Evolutionary conservation across 768 basidiomycete species (phyloP).

Genomic region (Mycena chlorophos): DNA sequence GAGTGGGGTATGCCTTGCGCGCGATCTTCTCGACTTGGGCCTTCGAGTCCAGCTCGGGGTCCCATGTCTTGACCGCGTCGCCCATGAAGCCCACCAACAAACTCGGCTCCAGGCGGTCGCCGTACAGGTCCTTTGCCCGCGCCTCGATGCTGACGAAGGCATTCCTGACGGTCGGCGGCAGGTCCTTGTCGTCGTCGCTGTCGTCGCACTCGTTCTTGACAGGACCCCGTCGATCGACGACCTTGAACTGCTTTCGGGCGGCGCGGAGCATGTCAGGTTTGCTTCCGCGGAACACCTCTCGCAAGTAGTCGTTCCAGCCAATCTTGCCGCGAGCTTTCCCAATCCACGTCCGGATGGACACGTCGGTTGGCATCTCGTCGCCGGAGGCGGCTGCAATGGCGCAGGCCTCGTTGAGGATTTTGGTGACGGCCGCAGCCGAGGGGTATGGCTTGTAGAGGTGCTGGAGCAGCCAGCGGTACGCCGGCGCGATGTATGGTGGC

Average conservation of each 20-base stretch:
- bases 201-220: background rate
- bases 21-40: background rate
- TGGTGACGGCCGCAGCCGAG: background rate
- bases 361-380: background rate
- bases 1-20: background rate
- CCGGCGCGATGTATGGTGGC: background rate
- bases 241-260: background rate
- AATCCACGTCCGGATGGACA: background rate
- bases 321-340: background rate
- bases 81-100: background rate
- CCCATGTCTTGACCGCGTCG: background rate
- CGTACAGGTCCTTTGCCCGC: background rate
- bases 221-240: background rate
- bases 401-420: background rate
- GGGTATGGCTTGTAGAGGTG: conserved; percentile 1
- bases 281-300: background rate
- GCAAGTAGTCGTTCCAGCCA: background rate
- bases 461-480: background rate
- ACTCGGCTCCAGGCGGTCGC: background rate
- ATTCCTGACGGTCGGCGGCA: background rate
- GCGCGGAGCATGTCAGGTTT: background rate
- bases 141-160: background rate
- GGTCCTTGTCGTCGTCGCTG: background rate
- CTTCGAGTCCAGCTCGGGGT: background rate
- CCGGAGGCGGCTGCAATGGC: background rate